Evolutionary conservation across 2,329 filamentous ascomycete species (phyloP).

Genomic region (Penicillium sp.): DNA sequence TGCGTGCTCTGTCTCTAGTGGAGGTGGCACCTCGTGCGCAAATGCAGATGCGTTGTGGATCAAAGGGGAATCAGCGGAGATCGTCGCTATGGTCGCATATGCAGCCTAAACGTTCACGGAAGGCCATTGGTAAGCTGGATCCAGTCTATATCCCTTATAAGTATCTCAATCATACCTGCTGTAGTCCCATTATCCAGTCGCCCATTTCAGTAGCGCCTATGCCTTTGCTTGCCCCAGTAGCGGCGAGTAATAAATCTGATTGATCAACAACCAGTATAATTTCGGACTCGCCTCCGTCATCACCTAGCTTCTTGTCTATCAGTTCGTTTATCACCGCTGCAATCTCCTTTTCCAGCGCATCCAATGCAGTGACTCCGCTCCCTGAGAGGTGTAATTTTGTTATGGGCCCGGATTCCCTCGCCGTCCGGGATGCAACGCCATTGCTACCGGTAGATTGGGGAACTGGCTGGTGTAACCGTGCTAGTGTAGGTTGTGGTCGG

Average conservation of each 20-base stretch:
- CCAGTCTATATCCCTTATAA: background rate
- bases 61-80: slow-evolving; percentile 76
- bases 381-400: slow-evolving; percentile 38
- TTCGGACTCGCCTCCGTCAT: slow-evolving; percentile 32
- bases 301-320: slow-evolving; percentile 24
- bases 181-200: slow-evolving; percentile 62
- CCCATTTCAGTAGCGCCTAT: slow-evolving; percentile 52
- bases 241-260: slow-evolving; percentile 67
- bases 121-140: slow-evolving; percentile 7
- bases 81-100: slow-evolving; percentile 68
- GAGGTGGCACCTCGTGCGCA: slow-evolving; percentile 58
- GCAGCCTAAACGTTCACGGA: slow-evolving; percentile 54
- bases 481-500: slow-evolving; percentile 29
- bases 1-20: slow-evolving; percentile 72
- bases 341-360: slow-evolving; percentile 42
- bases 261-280: slow-evolving; percentile 70
- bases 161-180: slow-evolving; percentile 61
- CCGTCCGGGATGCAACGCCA: slow-evolving; percentile 21
- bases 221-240: slow-evolving; percentile 55
- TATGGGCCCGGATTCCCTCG: slow-evolving; percentile 26
- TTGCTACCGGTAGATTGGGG: slow-evolving; percentile 14
- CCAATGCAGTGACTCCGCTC: slow-evolving; percentile 35
- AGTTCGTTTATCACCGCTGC: slow-evolving; percentile 37
- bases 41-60: slow-evolving; percentile 52
- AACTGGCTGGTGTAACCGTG: slow-evolving; percentile 26